Conservation (phyloP, 2,329 filamentous ascomycete species). For the Alternaria hordeiaustralica region DNA sequence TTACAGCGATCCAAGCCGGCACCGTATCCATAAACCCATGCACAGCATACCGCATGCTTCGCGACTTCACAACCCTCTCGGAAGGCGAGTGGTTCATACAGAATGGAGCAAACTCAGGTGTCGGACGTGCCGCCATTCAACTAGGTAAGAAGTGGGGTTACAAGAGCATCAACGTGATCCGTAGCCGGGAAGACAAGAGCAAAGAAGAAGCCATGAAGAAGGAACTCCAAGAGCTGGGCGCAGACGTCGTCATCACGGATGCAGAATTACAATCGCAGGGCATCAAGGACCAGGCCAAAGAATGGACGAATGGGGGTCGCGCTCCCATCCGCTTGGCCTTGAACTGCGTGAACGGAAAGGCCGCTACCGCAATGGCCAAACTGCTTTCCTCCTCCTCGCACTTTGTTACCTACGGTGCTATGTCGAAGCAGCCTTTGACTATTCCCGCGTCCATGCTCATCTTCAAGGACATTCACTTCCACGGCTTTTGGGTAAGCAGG, state of each 20-base stretch:
- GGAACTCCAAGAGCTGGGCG: slow-evolving; percentile 67
- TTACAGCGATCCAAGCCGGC: slow-evolving; percentile 79
- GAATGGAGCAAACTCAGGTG: slow-evolving; percentile 94
- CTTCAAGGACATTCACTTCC: slow-evolving; percentile 88
- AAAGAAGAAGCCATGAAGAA: slow-evolving; percentile 70
- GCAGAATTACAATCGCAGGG: slow-evolving; percentile 65
- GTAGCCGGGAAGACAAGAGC: slow-evolving; percentile 74
- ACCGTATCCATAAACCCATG: slow-evolving; percentile 93
- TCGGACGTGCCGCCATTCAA: slow-evolving; percentile 90
- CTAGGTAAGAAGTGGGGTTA: slow-evolving; percentile 85
- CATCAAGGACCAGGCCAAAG: slow-evolving; percentile 66
- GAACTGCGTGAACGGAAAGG: slow-evolving; percentile 93
- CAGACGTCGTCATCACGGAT: slow-evolving; percentile 68
- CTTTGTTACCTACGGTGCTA: slow-evolving; percentile 93
- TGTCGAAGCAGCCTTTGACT: slow-evolving; percentile 85
- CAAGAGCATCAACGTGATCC: slow-evolving; percentile 87
- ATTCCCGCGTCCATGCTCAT: slow-evolving; percentile 86
- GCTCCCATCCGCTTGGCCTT: slow-evolving; percentile 78
- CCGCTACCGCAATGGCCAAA: slow-evolving; percentile 79
- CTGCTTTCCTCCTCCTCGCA: slow-evolving; percentile 70
- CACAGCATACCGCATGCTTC: slow-evolving; percentile 91
- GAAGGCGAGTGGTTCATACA: slow-evolving; percentile 95
- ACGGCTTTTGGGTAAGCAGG: slow-evolving; percentile 92
- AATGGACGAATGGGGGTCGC: slow-evolving; percentile 73
- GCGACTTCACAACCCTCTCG: slow-evolving; percentile 71